Evolutionary conservation across 352 stramenopile genomes (phyloP).

Genomic region (Phytophthora fragariaefolia): DNA sequence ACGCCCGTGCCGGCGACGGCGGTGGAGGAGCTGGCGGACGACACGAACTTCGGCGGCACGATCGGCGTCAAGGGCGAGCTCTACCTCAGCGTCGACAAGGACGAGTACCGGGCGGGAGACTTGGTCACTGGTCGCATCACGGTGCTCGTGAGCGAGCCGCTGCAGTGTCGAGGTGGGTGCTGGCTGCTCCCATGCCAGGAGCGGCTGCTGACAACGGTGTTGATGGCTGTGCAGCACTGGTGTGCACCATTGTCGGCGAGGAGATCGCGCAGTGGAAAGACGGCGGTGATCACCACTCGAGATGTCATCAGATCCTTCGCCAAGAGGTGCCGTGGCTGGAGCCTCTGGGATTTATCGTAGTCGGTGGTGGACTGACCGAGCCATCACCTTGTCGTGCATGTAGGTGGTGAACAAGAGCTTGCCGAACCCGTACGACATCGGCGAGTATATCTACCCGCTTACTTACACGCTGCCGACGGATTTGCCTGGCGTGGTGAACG

Average conservation of each 20-base stretch:
- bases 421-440: conserved; percentile 58
- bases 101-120: conserved; percentile 65
- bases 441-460: conserved; percentile 78
- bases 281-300: conserved; percentile 62
- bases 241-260: conserved; percentile 63
- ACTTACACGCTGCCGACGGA: conserved; percentile 61
- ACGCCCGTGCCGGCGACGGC: conserved; percentile 18
- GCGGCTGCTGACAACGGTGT: no score
- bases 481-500: conserved; percentile 64
- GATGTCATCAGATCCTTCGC: conserved; percentile 72
- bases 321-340: conserved; percentile 44
- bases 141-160: conserved; percentile 61
- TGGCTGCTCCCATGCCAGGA: no score
- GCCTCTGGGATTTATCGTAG: neutral
- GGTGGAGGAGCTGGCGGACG: conserved; percentile 12
- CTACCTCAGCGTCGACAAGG: conserved; percentile 62
- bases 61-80: conserved; percentile 74
- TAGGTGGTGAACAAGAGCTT: conserved; percentile 59
- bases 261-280: conserved; percentile 78
- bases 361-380: conserved; percentile 2
- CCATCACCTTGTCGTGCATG: conserved; percentile 16
- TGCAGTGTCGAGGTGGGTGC: conserved; percentile 60
- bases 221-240: conserved; percentile 60
- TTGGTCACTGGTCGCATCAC: conserved; percentile 60
- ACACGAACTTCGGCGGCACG: conserved; percentile 51